Conservation (phyloP, 2,329 filamentous ascomycete genomes). For the Exutisphaerella laricina region DNA sequence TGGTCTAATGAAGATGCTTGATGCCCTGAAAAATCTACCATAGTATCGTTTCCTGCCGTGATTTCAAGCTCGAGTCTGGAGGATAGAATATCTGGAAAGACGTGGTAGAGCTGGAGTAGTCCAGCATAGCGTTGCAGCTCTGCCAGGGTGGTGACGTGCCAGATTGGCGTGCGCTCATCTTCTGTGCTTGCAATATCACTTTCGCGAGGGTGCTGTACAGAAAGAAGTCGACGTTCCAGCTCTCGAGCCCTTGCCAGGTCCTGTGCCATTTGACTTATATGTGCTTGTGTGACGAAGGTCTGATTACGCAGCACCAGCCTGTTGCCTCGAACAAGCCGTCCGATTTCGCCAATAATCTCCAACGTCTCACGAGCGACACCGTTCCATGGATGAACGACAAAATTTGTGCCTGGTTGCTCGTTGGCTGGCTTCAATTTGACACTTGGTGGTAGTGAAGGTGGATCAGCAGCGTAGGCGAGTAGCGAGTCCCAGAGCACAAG, state of each 20-base stretch:
- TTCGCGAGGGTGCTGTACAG: conserved; percentile 43
- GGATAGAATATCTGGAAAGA: conserved; percentile 40
- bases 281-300: conserved; percentile 21
- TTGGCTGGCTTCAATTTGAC: conserved; percentile 30
- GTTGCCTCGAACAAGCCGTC: conserved; percentile 30
- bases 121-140: conserved; percentile 51
- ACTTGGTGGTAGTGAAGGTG: conserved; percentile 47
- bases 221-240: conserved; percentile 47
- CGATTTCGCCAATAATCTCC: conserved; percentile 43
- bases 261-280: conserved; percentile 17
- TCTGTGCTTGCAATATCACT: conserved; percentile 48
- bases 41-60: not conserved
- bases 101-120: conserved; percentile 51
- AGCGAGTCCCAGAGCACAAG: conserved; percentile 55
- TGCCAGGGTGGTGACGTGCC: conserved; percentile 50
- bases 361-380: conserved; percentile 44
- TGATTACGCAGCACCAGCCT: conserved; percentile 16
- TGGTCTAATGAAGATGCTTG: conserved; percentile 15
- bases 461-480: conserved; percentile 34
- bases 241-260: conserved; percentile 32
- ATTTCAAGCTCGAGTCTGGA: conserved; percentile 10
- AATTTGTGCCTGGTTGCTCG: conserved; percentile 16
- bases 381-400: conserved; percentile 40
- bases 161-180: conserved; percentile 48
- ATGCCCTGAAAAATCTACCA: not conserved